phyloP scores from a whole-genome alignment of 2,329 filamentous ascomycete genomes.

The Penicillium sp. region DNA sequence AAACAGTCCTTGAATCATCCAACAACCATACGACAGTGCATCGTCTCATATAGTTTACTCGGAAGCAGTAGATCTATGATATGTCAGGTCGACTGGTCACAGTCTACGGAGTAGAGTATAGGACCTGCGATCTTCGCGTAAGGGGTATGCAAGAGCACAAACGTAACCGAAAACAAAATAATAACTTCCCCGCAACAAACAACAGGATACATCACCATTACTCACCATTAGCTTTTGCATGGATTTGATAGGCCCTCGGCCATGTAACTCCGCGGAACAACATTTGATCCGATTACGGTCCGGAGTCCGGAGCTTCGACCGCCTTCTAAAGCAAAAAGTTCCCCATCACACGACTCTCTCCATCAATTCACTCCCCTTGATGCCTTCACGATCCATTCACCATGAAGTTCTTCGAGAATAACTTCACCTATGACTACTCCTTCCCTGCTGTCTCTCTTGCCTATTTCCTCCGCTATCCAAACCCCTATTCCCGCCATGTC shows the following conservation, averaged over 20 bases:
- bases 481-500: constrained; percentile 62
- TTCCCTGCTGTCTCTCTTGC: constrained; percentile 63
- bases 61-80: neutral
- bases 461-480: constrained; percentile 66
- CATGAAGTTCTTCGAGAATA: constrained; percentile 53
- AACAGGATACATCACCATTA: neutral
- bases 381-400: constrained; percentile 26
- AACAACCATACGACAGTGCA: neutral
- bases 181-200: neutral
- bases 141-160: neutral
- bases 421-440: constrained; percentile 60
- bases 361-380: constrained; percentile 4
- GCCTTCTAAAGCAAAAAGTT: constrained; percentile 17
- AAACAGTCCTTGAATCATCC: neutral
- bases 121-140: neutral
- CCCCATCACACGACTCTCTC: constrained; percentile 15
- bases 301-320: constrained; percentile 5
- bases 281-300: constrained; percentile 1
- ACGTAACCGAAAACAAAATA: neutral
- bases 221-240: constrained; percentile 3
- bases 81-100: neutral
- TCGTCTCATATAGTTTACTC: neutral
- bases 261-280: constrained; percentile 10
- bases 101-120: neutral
- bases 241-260: constrained; percentile 11